A percentile compares a stretch with the other conserved stretches of the same genome.
Evolutionary conservation across 1,284 basidiomycete genomes (phyloP).

Genomic region (Pascua guehoae): DNA sequence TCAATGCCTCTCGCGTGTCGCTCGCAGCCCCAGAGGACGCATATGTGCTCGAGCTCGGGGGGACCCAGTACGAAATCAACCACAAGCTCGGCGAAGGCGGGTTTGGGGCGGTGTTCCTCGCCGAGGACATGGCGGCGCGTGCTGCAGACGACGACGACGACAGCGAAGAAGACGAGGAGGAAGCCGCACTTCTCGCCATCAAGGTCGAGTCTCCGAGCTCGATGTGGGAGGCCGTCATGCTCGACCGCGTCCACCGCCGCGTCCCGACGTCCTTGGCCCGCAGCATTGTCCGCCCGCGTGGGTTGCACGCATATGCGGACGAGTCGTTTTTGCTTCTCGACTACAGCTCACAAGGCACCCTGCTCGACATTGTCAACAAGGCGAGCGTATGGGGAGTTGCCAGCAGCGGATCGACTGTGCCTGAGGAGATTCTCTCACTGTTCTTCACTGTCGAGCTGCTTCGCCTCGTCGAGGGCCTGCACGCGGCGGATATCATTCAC

Average conservation of each 20-base stretch:
- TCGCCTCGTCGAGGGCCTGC: slow-evolving; percentile 76
- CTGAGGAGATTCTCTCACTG: slow-evolving; percentile 90
- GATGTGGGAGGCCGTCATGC: slow-evolving; percentile 88
- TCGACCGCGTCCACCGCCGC: slow-evolving; percentile 69
- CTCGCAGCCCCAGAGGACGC: slow-evolving; percentile 28
- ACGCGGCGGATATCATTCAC: slow-evolving; percentile 80
- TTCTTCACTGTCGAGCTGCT: slow-evolving; percentile 94
- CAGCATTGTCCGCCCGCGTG: slow-evolving; percentile 70
- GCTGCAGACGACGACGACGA: slow-evolving; percentile 58
- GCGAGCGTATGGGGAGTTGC: slow-evolving; percentile 60
- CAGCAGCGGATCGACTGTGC: slow-evolving; percentile 40
- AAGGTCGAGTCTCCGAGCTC: slow-evolving; percentile 89
- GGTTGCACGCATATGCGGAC: slow-evolving; percentile 76
- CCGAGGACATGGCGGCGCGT: slow-evolving; percentile 53
- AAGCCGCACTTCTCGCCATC: slow-evolving; percentile 66
- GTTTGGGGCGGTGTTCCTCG: slow-evolving; percentile 90
- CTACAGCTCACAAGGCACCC: slow-evolving; percentile 83
- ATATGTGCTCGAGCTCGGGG: slow-evolving; percentile 53
- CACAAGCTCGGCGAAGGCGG: slow-evolving; percentile 96
- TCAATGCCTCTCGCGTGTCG: slow-evolving; percentile 30
- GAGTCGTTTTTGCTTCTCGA: slow-evolving; percentile 89
- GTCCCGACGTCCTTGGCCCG: slow-evolving; percentile 58
- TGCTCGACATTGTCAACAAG: slow-evolving; percentile 89
- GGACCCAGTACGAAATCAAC: slow-evolving; percentile 63
- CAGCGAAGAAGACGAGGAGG: slow-evolving; percentile 60